These are phyloP conservation scores for Trichosporon sp. DNA, from an alignment of 1,284 basidiomycete genomes.

Conservation along the genomic window DNA sequence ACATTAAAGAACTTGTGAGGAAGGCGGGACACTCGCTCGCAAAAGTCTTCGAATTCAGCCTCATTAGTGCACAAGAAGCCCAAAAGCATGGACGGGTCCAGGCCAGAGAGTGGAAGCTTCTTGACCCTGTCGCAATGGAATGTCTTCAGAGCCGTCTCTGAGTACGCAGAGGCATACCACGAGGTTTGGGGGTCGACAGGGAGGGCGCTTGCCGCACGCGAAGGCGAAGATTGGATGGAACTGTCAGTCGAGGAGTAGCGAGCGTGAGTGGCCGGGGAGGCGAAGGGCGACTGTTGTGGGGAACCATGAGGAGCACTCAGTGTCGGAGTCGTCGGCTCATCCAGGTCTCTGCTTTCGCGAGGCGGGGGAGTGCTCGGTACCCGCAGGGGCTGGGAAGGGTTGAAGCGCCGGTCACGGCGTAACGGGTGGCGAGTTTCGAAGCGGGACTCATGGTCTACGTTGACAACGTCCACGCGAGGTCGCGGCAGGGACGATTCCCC, in stretches of 20 bases:
- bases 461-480: conserved; percentile 42
- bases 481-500: conserved; percentile 9
- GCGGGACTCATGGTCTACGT: conserved; percentile 39
- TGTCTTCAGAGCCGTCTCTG: conserved; percentile 70
- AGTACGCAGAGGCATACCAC: conserved; percentile 69
- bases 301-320: conserved; percentile 4
- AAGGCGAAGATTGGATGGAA: conserved; percentile 17
- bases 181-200: conserved; percentile 54
- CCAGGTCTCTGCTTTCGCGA: neutral
- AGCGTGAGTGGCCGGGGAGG: neutral
- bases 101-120: conserved; percentile 85
- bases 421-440: conserved; percentile 19
- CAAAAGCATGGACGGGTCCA: conserved; percentile 96
- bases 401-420: conserved; percentile 12
- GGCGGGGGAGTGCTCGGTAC: conserved; percentile 10
- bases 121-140: conserved; percentile 93
- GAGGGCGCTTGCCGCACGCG: conserved; percentile 12
- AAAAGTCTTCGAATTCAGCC: conserved; percentile 80
- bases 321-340: conserved; percentile 1
- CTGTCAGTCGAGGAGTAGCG: conserved; percentile 10
- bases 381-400: conserved; percentile 10
- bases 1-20: conserved; percentile 77
- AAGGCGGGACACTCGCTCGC: conserved; percentile 67
- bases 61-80: conserved; percentile 86
- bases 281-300: conserved; percentile 7